These are phyloP conservation scores for Fragilariopsis cylindrus DNA, from an alignment of 108 stramenopile genomes.

Conservation along the genomic window DNA sequence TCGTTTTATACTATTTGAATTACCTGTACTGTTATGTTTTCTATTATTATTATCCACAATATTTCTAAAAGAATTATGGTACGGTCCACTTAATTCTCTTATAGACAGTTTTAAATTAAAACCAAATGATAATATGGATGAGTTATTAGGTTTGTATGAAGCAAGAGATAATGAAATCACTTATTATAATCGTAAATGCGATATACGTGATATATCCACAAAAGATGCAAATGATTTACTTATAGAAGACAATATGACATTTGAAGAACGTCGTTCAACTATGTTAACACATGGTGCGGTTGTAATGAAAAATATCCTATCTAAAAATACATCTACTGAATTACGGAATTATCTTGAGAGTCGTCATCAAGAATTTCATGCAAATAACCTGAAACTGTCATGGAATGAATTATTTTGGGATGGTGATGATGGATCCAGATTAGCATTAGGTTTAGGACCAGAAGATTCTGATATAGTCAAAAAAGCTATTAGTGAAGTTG, in stretches of 20 bases:
- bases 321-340: slow-evolving; percentile 16
- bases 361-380: slow-evolving; percentile 20
- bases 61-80: background rate
- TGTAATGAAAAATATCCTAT: slow-evolving; percentile 24
- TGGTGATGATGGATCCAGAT: slow-evolving; percentile 14
- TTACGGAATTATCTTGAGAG: slow-evolving; percentile 32
- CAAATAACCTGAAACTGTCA: slow-evolving; percentile 13
- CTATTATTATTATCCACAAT: background rate
- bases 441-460: slow-evolving; percentile 31
- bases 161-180: slow-evolving; percentile 30
- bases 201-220: slow-evolving; percentile 31
- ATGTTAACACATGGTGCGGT: slow-evolving; percentile 51
- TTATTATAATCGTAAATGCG: slow-evolving; percentile 45
- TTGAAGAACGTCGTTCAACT: slow-evolving; percentile 1
- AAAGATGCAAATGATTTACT: slow-evolving; percentile 22
- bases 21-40: slow-evolving; percentile 13
- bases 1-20: background rate
- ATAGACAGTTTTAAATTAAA: background rate
- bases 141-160: background rate
- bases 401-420: slow-evolving; percentile 42
- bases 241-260: background rate
- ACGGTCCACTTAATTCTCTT: background rate
- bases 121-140: background rate
- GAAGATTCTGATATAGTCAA: slow-evolving; percentile 39
- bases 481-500: slow-evolving; percentile 37